A percentile compares a stretch with the other conserved stretches of the same genome.
Conservation (phyloP, 23 red algal genomes). For the Cyanidium caldarium region DNA sequence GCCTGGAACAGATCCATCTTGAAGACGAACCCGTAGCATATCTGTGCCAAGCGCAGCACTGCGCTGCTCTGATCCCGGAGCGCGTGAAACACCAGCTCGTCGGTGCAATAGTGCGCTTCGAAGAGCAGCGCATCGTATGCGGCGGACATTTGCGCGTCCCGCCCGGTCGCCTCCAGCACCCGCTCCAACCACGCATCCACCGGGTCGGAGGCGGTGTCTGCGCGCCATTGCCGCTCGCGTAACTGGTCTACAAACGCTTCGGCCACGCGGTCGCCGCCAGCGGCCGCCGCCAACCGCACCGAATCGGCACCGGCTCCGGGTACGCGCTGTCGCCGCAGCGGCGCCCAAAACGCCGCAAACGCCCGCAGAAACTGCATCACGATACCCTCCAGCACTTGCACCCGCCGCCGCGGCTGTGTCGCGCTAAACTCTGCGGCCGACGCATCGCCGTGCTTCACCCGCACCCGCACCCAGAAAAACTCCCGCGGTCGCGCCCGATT, state of each 20-base stretch:
- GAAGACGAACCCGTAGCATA: conserved; percentile 13
- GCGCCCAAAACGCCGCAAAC: not conserved
- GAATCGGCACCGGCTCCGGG: not conserved
- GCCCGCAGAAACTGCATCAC: not conserved
- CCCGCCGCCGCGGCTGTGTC: not conserved
- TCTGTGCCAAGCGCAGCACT: conserved; percentile 1
- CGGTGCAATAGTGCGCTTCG: conserved; percentile 19
- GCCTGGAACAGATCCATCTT: conserved; percentile 6
- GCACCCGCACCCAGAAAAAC: conserved; percentile 20
- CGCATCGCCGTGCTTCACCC: not conserved
- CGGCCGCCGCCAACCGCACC: not conserved
- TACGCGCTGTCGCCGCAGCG: not conserved
- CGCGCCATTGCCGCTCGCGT: not conserved
- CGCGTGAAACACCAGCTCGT: conserved; percentile 12
- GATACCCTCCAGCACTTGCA: not conserved
- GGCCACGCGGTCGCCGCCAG: not conserved
- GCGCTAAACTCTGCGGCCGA: not conserved
- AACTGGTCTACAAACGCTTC: not conserved
- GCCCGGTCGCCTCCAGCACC: not conserved
- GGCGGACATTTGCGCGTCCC: not conserved
- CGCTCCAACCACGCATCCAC: not conserved
- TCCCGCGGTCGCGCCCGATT: conserved; percentile 2
- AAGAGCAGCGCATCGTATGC: conserved; percentile 6
- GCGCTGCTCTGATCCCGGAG: conserved; percentile 8
- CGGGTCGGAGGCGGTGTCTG: not conserved